Evolutionary conservation across 1,139 yeast genomes (phyloP), one percentile per base, ranked within the genome.

Genomic region (Candida sp.): DNA sequence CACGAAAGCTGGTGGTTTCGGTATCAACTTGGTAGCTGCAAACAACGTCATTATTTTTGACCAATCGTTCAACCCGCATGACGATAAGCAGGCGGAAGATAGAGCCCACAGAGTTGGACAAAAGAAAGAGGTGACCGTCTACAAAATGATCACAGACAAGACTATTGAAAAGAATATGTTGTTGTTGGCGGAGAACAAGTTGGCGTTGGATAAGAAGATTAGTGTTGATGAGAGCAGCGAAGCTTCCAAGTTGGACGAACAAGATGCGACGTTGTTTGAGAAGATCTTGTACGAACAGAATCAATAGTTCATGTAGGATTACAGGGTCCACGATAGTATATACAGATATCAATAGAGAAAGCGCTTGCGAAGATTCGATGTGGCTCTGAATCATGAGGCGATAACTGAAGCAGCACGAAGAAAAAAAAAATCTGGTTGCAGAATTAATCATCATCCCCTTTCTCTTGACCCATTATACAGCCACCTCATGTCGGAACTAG

Each of bases 91-190:
- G 72, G 99, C 99, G 0, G 99, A 96, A 67, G 99, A 94, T 68
- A 82, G 99, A 64, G 97, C 99, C 0, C 99, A 94, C 68, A 83
- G 99, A 67, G 97, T 96, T 28, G 99, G 99, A 2, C 99, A 96
- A 70, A 88, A 89, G 40, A 85, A 88, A 53, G 94, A 90, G 47
- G 99, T 96, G 23, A 76, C 79, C 43, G 97, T 96, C 12, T 83
- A 85, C 46, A 82, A 96, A 53, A 73, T 96, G 60, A 88, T 96
- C 52, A 81, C 89, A 8, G 80, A 78, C 57, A 78, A 84, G 50
- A 86, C 97, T 1, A 88, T 96, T 40, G 99, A 94, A 61, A 98
- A 94, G 67, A 91, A 88, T 60, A 94, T 94, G 64, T 78, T 87
- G 54, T 86, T 85, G 58, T 72, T 96, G 62, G 98, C 98, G 0